Evolutionary conservation across 2,329 filamentous ascomycete genomes (phyloP).

Genomic region (Calonectria pseudoturangicola): DNA sequence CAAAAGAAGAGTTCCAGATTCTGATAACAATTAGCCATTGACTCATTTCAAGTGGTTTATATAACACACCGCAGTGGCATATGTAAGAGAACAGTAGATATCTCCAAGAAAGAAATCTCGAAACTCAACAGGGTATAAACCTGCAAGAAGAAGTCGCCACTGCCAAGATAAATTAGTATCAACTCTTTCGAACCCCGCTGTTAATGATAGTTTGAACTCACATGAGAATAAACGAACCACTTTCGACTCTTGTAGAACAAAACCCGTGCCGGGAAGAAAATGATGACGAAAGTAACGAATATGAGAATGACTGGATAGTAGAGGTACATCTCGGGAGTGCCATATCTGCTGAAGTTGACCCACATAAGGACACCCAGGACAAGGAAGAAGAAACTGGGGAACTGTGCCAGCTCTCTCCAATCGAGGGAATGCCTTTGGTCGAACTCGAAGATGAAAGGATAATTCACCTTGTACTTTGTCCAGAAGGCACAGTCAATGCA

Average conservation of each 20-base stretch:
- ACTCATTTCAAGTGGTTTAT: background rate
- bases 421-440: slow-evolving; percentile 90
- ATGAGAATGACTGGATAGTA: slow-evolving; percentile 93
- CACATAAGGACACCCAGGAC: slow-evolving; percentile 88
- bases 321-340: slow-evolving; percentile 80
- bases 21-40: slow-evolving; percentile 63
- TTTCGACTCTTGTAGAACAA: slow-evolving; percentile 85
- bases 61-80: slow-evolving; percentile 85
- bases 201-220: slow-evolving; percentile 65
- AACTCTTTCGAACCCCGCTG: too few species aligned
- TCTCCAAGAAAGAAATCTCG: slow-evolving; percentile 98
- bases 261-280: slow-evolving; percentile 85
- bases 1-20: slow-evolving; percentile 97
- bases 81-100: slow-evolving; percentile 97
- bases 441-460: slow-evolving; percentile 97
- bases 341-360: slow-evolving; percentile 88
- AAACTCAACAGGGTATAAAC: slow-evolving; percentile 95
- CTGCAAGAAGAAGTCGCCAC: slow-evolving; percentile 90
- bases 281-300: slow-evolving; percentile 77
- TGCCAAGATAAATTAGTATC: slow-evolving; percentile 58
- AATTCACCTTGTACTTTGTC: slow-evolving; percentile 91
- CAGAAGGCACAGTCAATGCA: slow-evolving; percentile 90
- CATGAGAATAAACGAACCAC: slow-evolving; percentile 94
- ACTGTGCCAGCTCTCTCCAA: slow-evolving; percentile 91
- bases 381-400: slow-evolving; percentile 89